A percentile compares a stretch with the other conserved stretches of the same genome.
Conservation (phyloP, 2,329 filamentous ascomycete genomes). For the Cladophialophora immunda region DNA sequence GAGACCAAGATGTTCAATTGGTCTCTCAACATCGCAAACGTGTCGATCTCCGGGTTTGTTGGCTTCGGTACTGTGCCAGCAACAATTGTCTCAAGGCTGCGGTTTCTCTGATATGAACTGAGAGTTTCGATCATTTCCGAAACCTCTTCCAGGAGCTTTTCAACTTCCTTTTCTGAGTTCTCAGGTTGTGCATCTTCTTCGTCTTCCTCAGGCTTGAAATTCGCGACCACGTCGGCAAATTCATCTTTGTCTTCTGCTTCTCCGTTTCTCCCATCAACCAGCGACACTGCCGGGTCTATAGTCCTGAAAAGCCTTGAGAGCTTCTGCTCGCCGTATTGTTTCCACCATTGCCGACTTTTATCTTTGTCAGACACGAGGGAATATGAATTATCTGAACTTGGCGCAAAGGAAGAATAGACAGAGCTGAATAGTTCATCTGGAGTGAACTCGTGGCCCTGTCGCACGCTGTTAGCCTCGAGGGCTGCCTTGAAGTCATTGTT, state of each 20-base stretch:
- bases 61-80: constrained; percentile 61
- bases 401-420: constrained; percentile 60
- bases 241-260: constrained; percentile 44
- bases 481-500: constrained; percentile 25
- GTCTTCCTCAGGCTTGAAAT: constrained; percentile 50
- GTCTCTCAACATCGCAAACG: constrained; percentile 77
- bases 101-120: constrained; percentile 69
- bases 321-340: constrained; percentile 50
- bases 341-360: constrained; percentile 58
- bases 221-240: constrained; percentile 54
- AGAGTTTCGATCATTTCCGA: constrained; percentile 69
- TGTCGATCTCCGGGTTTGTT: constrained; percentile 63
- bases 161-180: constrained; percentile 55
- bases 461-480: constrained; percentile 25
- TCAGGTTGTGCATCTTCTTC: constrained; percentile 41
- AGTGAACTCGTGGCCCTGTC: constrained; percentile 12
- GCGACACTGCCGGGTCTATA: constrained; percentile 4
- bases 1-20: constrained; percentile 78
- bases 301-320: constrained; percentile 40
- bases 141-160: constrained; percentile 64
- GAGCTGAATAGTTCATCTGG: constrained; percentile 49
- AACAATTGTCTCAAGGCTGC: constrained; percentile 54
- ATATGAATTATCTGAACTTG: constrained; percentile 55
- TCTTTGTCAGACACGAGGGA: constrained; percentile 53
- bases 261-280: constrained; percentile 37